Percentiles rank a stretch among this genome's conserved stretches.
Conservation (phyloP, 306 rosid species). For the Inga laurina region DNA sequence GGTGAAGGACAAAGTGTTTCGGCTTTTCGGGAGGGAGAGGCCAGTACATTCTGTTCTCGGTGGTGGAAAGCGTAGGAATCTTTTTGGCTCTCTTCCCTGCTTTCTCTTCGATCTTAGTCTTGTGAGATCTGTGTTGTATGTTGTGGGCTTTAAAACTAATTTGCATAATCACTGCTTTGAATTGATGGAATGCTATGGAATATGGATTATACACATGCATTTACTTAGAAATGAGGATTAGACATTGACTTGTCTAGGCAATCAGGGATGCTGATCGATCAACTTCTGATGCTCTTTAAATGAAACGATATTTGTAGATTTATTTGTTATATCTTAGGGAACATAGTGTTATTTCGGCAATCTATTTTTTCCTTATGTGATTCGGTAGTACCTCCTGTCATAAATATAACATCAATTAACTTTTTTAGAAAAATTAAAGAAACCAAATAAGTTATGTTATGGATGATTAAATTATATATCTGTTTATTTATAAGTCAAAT, state of each 20-base stretch:
- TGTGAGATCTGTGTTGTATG: constrained; percentile 32
- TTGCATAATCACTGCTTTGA: neutral
- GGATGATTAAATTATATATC: no score
- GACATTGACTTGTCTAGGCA: neutral
- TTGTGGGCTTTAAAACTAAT: no score
- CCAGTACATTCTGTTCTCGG: constrained; percentile 80
- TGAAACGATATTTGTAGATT: neutral
- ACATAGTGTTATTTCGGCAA: neutral
- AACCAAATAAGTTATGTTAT: no score
- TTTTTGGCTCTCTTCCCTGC: neutral
- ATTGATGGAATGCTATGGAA: neutral
- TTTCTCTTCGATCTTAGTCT: neutral
- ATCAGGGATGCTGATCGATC: neutral
- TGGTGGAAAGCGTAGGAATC: constrained; percentile 71
- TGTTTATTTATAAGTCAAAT: no score
- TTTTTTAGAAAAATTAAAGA: no score
- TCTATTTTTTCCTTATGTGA: no score
- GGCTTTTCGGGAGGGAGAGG: constrained; percentile 78
- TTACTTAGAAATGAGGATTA: neutral
- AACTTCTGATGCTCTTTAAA: neutral
- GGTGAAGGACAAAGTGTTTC: constrained; percentile 55
- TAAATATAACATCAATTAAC: no score
- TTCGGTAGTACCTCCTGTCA: neutral
- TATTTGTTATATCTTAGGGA: neutral
- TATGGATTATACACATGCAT: neutral